phyloP scores from a whole-genome alignment of 1,284 basidiomycete genomes.

The Malassezia japonica region DNA sequence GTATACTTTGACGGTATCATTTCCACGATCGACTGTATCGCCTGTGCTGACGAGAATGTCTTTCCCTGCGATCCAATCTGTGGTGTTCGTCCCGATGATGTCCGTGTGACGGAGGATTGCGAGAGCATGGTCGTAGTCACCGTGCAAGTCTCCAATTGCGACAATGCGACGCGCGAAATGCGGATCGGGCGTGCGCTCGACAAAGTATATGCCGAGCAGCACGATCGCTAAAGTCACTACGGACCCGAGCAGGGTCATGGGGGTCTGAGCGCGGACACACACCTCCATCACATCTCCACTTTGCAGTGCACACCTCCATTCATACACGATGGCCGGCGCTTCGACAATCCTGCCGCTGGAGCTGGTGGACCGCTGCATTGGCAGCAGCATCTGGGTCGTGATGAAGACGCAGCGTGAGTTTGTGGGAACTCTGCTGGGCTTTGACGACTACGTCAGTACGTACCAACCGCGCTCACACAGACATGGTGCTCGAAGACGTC shows the following conservation, averaged over 20 bases:
- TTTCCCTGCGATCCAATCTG: slow-evolving; percentile 30
- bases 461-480: slow-evolving; percentile 54
- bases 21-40: slow-evolving; percentile 45
- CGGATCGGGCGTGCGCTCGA: background rate
- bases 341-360: slow-evolving; percentile 43
- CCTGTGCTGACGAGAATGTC: slow-evolving; percentile 41
- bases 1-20: slow-evolving; percentile 43
- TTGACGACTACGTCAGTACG: slow-evolving; percentile 99
- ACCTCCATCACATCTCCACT: slow-evolving; percentile 2
- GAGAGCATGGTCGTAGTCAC: slow-evolving; percentile 36
- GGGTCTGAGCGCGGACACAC: background rate
- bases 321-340: slow-evolving; percentile 18
- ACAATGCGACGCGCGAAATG: slow-evolving; percentile 21
- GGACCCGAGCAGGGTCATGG: background rate
- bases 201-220: background rate
- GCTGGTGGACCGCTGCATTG: slow-evolving; percentile 48
- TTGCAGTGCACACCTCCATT: background rate
- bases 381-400: slow-evolving; percentile 48
- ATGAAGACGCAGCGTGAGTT: slow-evolving; percentile 49
- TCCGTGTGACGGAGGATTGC: slow-evolving; percentile 35
- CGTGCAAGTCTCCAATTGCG: slow-evolving; percentile 42
- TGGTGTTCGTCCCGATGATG: slow-evolving; percentile 16
- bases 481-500: slow-evolving; percentile 96
- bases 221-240: background rate
- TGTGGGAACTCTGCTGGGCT: slow-evolving; percentile 86